Evolutionary conservation across 495 filamentous ascomycete genomes (phyloP), one percentile per base, ranked within the genome.

Genomic region (Copromyces sp.): DNA sequence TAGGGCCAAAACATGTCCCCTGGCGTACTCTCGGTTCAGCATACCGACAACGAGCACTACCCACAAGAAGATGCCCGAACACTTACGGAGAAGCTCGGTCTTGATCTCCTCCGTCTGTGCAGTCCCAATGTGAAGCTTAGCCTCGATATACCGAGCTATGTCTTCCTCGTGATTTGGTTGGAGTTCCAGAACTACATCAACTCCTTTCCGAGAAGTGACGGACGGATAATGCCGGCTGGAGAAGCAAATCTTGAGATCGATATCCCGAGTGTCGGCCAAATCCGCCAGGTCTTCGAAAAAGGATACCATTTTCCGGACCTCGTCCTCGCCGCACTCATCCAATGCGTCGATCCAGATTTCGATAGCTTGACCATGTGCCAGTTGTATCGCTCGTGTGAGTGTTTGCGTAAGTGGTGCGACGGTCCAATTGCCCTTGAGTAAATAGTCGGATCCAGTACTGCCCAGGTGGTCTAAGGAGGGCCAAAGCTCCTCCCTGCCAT

Each of bases 141-240:
- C 44, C 24, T 73, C 68, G 32, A 77, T 20, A 29, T 75, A 77
- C 14, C 61, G 68, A 24, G 72, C 41, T 24, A 77, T 74, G 42
- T 77, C 75, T 4, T 75, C 24, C 14, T 24, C 20, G n/a, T 77
- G 75, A 7, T 72, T 72, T 20, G 6, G n/a, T 44, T 71, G n/a
- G 3, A 72, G 7, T 42, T 78, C 77, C 4, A 79, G 38, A 0
- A 45, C 68, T 24, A 79, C 32, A n/a, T 74, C 70, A 2, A 80
- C 72, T 4, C 81, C 81, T 16, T 77, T 74, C 17, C 73, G 38
- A 3, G 83, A 78, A 2, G 59, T 71, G 32, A 87, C 83, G 53
- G 82, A 74, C 0, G 85, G 85, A 70, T 86, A 86, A 75, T 86
- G 84, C 0, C 84, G 81, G 73, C 84, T 86, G 0, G 85, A 84